A percentile compares a stretch with the other conserved stretches of the same genome.
phyloP scores from a whole-genome alignment of 129 eudicot genomes.

The Heracleum sosnowskyi region DNA sequence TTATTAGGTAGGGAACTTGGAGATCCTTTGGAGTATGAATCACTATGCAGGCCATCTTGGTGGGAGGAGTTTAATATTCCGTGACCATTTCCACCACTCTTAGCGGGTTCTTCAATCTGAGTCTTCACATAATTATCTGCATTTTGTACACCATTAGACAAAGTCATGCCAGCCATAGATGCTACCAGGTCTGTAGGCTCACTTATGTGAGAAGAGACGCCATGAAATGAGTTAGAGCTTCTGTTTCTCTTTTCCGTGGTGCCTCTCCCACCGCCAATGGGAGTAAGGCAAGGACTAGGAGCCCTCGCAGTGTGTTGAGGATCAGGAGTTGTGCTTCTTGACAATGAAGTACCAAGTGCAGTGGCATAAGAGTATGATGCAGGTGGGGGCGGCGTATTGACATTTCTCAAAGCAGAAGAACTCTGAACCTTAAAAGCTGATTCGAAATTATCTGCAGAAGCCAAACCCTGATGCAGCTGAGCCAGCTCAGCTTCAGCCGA shows the following conservation, averaged over 20 bases:
- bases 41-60: background rate
- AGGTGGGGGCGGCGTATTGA: background rate
- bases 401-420: background rate
- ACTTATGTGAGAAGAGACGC: background rate
- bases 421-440: background rate
- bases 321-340: constrained; percentile 2
- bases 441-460: background rate
- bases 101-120: background rate
- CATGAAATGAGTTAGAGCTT: background rate
- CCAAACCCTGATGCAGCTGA: background rate
- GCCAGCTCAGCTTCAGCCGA: constrained; percentile 1
- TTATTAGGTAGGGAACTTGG: background rate
- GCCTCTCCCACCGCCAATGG: constrained; percentile 2
- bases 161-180: background rate
- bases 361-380: background rate
- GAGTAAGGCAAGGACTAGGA: background rate
- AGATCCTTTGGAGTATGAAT: background rate
- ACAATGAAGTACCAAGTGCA: background rate
- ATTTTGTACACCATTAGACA: background rate
- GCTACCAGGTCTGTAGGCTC: constrained; percentile 3
- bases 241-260: background rate
- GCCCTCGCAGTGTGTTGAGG: background rate
- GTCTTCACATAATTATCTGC: background rate
- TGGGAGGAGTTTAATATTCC: background rate
- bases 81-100: background rate